These are phyloP conservation scores for Physaria fendleri DNA, from an alignment of 345 rosid species.

Conservation along the genomic window DNA sequence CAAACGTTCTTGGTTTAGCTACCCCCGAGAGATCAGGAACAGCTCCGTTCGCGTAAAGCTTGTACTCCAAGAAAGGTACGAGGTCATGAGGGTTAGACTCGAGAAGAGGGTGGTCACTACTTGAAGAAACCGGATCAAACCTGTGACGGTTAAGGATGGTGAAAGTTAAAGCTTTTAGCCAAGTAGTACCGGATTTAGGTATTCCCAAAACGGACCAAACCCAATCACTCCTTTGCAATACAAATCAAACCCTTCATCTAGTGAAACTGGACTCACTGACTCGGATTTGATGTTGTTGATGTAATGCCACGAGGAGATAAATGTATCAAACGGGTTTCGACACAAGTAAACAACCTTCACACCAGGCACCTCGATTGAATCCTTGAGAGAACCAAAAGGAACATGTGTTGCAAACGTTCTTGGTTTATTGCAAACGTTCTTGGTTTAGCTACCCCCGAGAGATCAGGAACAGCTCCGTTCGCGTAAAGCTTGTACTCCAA, in stretches of 20 bases:
- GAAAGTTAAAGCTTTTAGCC: too few relatives aligned
- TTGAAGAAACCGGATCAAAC: conserved; percentile 12
- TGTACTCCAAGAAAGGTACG: conserved; percentile 52
- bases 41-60: conserved; percentile 35
- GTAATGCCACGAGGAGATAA: conserved; percentile 46
- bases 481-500: conserved; percentile 44
- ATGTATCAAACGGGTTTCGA: conserved; percentile 45
- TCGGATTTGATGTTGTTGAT: conserved; percentile 23
- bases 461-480: conserved; percentile 34
- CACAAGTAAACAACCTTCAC: conserved; percentile 41
- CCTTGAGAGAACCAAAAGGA: conserved; percentile 32
- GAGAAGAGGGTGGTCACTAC: conserved; percentile 34
- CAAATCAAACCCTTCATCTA: conserved; percentile 42
- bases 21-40: conserved; percentile 36
- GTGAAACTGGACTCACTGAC: conserved; percentile 8
- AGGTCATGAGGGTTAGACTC: conserved; percentile 50
- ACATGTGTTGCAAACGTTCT: conserved; percentile 46
- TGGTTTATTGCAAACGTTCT: conserved; percentile 41
- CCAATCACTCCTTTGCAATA: conserved; percentile 40
- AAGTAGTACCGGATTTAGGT: too few relatives aligned
- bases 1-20: conserved; percentile 34
- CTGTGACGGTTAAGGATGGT: conserved; percentile 33
- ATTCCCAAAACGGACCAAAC: conserved; percentile 45
- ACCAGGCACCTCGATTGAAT: conserved; percentile 23
- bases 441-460: conserved; percentile 30